phyloP scores from a whole-genome alignment of 331 rosid genomes.

The Rhamnella rubrinervis region DNA sequence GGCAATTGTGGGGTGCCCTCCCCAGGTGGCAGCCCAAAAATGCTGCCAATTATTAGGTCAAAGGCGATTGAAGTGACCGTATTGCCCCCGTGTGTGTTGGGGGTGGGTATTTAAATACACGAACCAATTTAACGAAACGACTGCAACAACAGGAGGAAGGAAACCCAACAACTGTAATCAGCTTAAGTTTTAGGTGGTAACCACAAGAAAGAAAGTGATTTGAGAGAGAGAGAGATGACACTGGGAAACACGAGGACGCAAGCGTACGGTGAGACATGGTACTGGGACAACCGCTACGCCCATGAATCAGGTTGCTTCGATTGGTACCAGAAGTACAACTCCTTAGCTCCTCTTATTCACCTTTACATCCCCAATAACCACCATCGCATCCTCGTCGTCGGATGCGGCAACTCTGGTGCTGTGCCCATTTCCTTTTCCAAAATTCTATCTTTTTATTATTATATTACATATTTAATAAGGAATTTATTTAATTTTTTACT shows the following conservation, averaged over 20 bases:
- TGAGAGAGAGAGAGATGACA: background rate
- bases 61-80: no score
- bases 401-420: constrained; percentile 81
- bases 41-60: no score
- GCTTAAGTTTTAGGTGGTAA: no score
- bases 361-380: constrained; percentile 52
- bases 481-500: background rate
- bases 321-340: constrained; percentile 83
- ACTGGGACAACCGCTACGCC: constrained; percentile 85
- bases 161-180: no score
- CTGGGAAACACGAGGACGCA: constrained; percentile 45
- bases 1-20: no score
- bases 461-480: background rate
- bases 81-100: no score
- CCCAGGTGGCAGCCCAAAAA: no score
- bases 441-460: background rate
- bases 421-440: background rate
- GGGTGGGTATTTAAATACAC: no score
- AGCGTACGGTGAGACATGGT: constrained; percentile 87
- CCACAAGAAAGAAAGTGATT: no score
- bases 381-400: constrained; percentile 60
- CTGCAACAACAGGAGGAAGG: no score
- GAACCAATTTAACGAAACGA: no score
- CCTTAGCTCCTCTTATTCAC: constrained; percentile 66
- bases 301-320: constrained; percentile 68